A percentile compares a stretch with the other conserved stretches of the same genome.
Conservation (phyloP, 78 protist genomes). For the Salpingoeca rosetta region DNA sequence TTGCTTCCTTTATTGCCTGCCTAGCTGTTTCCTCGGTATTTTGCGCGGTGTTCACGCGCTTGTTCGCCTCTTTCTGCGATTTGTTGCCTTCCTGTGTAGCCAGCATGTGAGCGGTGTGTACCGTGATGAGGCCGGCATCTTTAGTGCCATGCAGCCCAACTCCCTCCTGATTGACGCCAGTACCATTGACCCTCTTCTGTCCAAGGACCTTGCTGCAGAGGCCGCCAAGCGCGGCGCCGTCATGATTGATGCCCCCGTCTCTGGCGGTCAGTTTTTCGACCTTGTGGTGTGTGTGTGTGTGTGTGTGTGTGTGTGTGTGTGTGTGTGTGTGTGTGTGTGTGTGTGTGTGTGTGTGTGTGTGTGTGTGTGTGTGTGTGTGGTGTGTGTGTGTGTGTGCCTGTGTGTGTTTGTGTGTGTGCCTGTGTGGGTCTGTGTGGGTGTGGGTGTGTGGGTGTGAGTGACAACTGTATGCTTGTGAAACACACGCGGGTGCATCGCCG, state of each 20-base stretch:
- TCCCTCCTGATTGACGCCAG: conserved; percentile 57
- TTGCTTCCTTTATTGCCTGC: background rate
- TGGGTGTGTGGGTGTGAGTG: background rate
- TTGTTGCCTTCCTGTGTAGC: conserved; percentile 71
- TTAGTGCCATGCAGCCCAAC: conserved; percentile 9
- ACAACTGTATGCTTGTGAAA: no score
- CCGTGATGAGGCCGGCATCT: conserved; percentile 11
- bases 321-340: background rate
- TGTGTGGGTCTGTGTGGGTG: background rate
- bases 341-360: background rate
- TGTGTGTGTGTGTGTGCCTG: background rate
- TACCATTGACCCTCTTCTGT: conserved; percentile 68
- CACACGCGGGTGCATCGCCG: no score
- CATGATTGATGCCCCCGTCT: conserved; percentile 78
- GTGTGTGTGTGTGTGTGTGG: background rate
- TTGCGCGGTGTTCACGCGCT: background rate
- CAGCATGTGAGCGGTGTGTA: conserved; percentile 66
- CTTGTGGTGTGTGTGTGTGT: background rate
- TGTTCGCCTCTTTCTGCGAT: background rate
- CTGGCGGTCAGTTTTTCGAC: conserved; percentile 40
- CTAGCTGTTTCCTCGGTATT: background rate
- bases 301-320: no score
- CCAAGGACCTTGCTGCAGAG: conserved; percentile 32
- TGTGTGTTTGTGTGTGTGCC: background rate
- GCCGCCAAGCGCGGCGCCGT: conserved; percentile 23